Conservation (phyloP, 2,329 filamentous ascomycete genomes). For the Aspergillus bombycis region DNA sequence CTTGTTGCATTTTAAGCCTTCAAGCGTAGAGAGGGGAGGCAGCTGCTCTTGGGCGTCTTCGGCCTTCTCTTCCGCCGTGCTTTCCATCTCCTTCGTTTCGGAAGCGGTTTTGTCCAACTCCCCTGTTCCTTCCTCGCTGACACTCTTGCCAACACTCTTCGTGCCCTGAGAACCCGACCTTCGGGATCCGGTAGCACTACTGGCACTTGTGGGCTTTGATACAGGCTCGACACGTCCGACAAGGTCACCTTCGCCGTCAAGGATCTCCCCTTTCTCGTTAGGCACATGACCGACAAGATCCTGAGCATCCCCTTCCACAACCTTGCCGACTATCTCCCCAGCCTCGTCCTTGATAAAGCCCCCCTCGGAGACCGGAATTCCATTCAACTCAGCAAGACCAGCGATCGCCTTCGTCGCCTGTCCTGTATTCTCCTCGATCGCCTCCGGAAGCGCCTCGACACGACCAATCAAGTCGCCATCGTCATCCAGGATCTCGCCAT, state of each 20-base stretch:
- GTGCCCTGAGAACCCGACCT: conserved; percentile 26
- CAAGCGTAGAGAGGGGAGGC: conserved; percentile 40
- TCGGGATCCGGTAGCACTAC: conserved; percentile 29
- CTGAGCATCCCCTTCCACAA: conserved; percentile 46
- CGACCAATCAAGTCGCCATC: conserved; percentile 42
- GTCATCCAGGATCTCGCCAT: conserved; percentile 37
- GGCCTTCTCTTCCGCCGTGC: conserved; percentile 11
- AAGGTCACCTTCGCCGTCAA: conserved; percentile 22
- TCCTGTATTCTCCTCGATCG: conserved; percentile 28
- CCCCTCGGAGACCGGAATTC: conserved; percentile 54
- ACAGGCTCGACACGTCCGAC: conserved; percentile 3
- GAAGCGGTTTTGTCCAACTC: conserved; percentile 51
- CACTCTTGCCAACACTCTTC: conserved; percentile 42
- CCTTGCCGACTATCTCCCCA: conserved; percentile 42
- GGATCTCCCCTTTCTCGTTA: conserved; percentile 45
- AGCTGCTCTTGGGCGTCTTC: conserved; percentile 39
- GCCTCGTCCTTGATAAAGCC: conserved; percentile 55
- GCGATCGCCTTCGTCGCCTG: conserved; percentile 34
- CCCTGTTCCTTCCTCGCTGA: conserved; percentile 54
- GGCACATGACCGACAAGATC: conserved; percentile 45
- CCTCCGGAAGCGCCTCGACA: conserved; percentile 32
- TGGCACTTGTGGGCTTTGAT: conserved; percentile 39
- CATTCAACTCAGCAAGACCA: conserved; percentile 39
- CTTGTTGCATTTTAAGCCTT: conserved; percentile 49
- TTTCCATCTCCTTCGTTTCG: conserved; percentile 44